Evolutionary conservation across 2,329 filamentous ascomycete genomes (phyloP), one percentile per base, ranked within the genome.

Genomic region (Capronia epimyces): DNA sequence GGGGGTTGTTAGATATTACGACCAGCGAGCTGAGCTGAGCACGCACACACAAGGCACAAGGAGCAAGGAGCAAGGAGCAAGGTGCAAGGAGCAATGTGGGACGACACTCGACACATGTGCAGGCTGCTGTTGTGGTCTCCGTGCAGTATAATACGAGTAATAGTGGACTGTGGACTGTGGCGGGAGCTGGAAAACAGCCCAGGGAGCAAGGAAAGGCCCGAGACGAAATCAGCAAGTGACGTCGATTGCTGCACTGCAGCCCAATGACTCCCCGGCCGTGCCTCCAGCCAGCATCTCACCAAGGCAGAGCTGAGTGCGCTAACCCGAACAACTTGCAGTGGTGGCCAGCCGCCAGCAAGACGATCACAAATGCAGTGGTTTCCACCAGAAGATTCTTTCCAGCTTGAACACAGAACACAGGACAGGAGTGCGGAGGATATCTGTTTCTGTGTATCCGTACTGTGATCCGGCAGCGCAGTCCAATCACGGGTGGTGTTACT

Each of bases 231-330:
- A 37, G 16, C 45, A 40, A n/a, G 47, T 50, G 47, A 50, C 47
- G 50, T 52, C 45, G 43, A 34, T 43, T 22, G 44, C 37, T 48
- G 44, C 50, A 52, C 44, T 29, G 37, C 31, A 50, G 40, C 47
- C 47, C 47, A 50, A 50, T 50, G 32, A 44, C 21, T 22, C 18
- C 22, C 41, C n/a, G 6, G 7, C 6, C 3, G 7, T 32, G 12
- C 29, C 29, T 9, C 29, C 29, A 32, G 25, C 25, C 29, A 32
- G 29, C 29, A 32, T 32, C 29, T 32, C 29, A 40, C 22, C 21
- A 50, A 25, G 21, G n/a, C 22, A 40, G 10, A 40, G 27, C 31
- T 20, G 42, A 50, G 16, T 31, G 27, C 18, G 34, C 25, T 27
- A 27, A 27, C 10, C 6, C 10, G 21, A 39, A 39, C 13, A 18